Percentiles rank a stretch among this genome's conserved stretches.
Evolutionary conservation across 225 moss, liverwort and hornwort genomes (phyloP).

Genomic region (Antitrichia curtipendula): DNA sequence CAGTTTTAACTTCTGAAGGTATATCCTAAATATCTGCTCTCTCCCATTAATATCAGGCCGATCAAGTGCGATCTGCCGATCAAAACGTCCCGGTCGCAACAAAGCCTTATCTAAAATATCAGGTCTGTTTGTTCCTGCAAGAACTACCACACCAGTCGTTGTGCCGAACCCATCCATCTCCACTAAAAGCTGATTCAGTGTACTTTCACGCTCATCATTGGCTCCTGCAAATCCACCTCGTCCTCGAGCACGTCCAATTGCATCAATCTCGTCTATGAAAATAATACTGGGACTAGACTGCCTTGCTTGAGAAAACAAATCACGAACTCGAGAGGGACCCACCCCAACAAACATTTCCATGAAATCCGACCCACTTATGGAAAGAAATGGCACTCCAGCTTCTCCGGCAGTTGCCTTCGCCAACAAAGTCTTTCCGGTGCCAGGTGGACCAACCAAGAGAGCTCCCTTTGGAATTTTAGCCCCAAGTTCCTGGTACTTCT

Average conservation of each 20-base stretch:
- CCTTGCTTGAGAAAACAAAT: conserved; percentile 95
- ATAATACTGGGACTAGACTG: conserved; percentile 97
- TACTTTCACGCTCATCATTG: conserved; percentile 98
- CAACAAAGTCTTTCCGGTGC: conserved; percentile 86
- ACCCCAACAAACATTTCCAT: conserved; percentile 99
- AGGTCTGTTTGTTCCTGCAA: conserved; percentile 97
- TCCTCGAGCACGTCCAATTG: conserved; percentile 97
- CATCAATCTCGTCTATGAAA: conserved; percentile 98
- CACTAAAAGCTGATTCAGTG: conserved; percentile 88
- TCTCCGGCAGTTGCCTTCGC: conserved; percentile 99
- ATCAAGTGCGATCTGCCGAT: conserved; percentile 88
- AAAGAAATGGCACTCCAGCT: conserved; percentile 96
- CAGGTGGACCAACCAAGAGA: conserved; percentile 93
- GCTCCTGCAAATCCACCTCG: conserved; percentile 98
- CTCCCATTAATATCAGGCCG: conserved; percentile 96
- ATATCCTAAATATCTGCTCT: conserved; percentile 96
- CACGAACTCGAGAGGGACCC: conserved; percentile 95
- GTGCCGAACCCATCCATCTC: conserved; percentile 99
- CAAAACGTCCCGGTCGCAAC: conserved; percentile 90
- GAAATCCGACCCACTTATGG: conserved; percentile 97
- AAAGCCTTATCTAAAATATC: conserved; percentile 96
- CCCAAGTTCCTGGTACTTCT: conserved; percentile 93
- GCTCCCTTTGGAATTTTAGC: conserved; percentile 99
- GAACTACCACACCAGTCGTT: conserved; percentile 90
- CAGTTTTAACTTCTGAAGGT: conserved; percentile 78